phyloP scores from a whole-genome alignment of 2,329 filamentous ascomycete genomes.

The Trichoderma atrobrunneum region DNA sequence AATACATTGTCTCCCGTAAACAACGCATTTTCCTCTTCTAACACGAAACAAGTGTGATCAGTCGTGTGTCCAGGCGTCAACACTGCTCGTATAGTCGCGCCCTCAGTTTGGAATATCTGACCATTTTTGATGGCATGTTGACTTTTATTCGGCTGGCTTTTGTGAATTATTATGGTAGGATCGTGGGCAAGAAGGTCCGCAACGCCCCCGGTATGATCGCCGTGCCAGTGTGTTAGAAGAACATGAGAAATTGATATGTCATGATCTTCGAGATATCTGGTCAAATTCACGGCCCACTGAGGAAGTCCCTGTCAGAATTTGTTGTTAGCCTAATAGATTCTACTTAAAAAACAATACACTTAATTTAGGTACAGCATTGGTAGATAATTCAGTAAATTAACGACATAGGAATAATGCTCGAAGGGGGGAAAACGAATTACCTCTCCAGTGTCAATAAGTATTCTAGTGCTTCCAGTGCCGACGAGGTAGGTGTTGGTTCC shows the following conservation, averaged over 20 bases:
- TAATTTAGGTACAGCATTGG: fast-evolving
- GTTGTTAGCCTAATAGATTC: neutral
- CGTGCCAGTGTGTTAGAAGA: slow-evolving; percentile 73
- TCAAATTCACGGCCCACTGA: neutral
- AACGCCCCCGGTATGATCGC: slow-evolving; percentile 67
- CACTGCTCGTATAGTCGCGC: neutral
- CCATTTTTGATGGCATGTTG: neutral
- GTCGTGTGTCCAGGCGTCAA: neutral
- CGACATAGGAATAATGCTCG: neutral
- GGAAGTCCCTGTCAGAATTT: neutral
- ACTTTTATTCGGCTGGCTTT: neutral
- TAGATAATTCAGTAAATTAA: neutral
- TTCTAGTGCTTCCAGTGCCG: neutral
- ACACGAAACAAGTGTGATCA: neutral
- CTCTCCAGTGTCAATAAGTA: slow-evolving; percentile 12
- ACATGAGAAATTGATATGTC: slow-evolving; percentile 37
- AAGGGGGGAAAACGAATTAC: neutral
- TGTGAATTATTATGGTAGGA: slow-evolving; percentile 16
- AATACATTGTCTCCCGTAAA: slow-evolving; percentile 75
- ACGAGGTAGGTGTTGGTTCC: slow-evolving; percentile 19
- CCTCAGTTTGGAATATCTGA: neutral
- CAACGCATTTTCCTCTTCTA: slow-evolving; percentile 43
- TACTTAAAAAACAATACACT: neutral
- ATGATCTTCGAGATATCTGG: neutral
- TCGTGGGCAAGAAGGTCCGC: slow-evolving; percentile 48